Percentiles rank a stretch among this genome's conserved stretches.
Conservation (phyloP, 2,329 filamentous ascomycete genomes). For the Mycosphaerella arachidis region DNA sequence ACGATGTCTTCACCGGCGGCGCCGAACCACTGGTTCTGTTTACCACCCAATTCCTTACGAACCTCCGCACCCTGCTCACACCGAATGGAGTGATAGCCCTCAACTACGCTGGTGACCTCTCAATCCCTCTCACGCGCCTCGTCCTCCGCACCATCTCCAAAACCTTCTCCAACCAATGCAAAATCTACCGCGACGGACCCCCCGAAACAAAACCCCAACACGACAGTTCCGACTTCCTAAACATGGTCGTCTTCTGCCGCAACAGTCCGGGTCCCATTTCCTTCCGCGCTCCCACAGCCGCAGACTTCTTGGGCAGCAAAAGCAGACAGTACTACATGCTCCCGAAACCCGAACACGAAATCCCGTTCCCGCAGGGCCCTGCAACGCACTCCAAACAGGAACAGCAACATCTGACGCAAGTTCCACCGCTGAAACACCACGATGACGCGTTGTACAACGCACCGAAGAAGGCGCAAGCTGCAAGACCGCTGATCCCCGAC, state of each 20-base stretch:
- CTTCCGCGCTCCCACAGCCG: slow-evolving; percentile 62
- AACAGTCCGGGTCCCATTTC: slow-evolving; percentile 48
- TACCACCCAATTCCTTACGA: slow-evolving; percentile 74
- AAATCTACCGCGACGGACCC: slow-evolving; percentile 78
- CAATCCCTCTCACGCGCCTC: slow-evolving; percentile 68
- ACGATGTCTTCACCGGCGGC: slow-evolving; percentile 96
- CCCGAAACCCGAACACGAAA: slow-evolving; percentile 66
- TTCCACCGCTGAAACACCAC: slow-evolving; percentile 22
- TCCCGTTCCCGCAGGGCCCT: slow-evolving; percentile 27
- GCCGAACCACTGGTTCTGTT: slow-evolving; percentile 87
- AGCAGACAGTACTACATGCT: slow-evolving; percentile 66
- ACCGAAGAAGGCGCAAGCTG: not conserved
- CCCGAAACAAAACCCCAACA: slow-evolving; percentile 39
- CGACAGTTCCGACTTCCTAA: slow-evolving; percentile 68
- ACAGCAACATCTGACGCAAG: not conserved
- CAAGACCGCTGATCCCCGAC: slow-evolving; percentile 24
- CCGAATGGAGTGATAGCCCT: slow-evolving; percentile 82
- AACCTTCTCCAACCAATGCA: slow-evolving; percentile 70
- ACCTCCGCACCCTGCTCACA: slow-evolving; percentile 66
- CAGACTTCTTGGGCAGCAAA: slow-evolving; percentile 69
- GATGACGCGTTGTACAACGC: slow-evolving; percentile 5
- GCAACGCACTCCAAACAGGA: not conserved
- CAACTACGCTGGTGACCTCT: slow-evolving; percentile 91
- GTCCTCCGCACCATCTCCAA: slow-evolving; percentile 76
- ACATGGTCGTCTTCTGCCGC: slow-evolving; percentile 92